Base-by-base conservation (phyloP, 495 filamentous ascomycete species). In the Penicillium coprophilum region DNA sequence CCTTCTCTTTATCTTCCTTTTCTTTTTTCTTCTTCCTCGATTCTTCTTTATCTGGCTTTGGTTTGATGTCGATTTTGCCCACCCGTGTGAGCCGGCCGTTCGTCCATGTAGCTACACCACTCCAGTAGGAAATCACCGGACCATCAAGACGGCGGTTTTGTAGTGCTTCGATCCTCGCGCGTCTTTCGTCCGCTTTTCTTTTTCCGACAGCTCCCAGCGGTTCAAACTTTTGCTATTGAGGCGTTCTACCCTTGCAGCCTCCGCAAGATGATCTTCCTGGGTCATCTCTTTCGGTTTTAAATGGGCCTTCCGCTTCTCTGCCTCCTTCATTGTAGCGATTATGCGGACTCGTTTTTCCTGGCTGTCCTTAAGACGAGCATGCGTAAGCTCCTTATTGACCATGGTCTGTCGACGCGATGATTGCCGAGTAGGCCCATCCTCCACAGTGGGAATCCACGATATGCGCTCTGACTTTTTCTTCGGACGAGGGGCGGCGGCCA, bases 391-490 rank as follows among this genome's bases (percentile, higher is more conserved):
- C 71, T 95, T 90, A 65, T 92, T 96, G 54, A 85, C 80, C 71
- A 89, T 86, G 4, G 94, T 95, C 51, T 92, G 87, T 54, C 82
- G 82, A 58, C 94, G 88, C 17, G 87, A 87, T 0, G 93, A 97
- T 23, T 89, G 85, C 58, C 94, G 85, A 28, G 82, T 87, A 3
- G 92, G 91, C 56, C 86, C 83, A 63, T 96, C 91, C 53, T 89
- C 88, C 9, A 78, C 69, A 1, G 87, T 85, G 7, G 89, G 92
- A 28, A 97, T 79, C 91, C 92, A 96, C 55, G 91, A 96, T 38
- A 86, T 79, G 40, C 92, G 84, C 72, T 97, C 94, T 4, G 89
- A 91, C 73, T 96, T 97, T 78, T 96, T 98, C 77, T 90, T 92
- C 4, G 87, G 87, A 55, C 88, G 82, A 19, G 87, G 78, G 15